Evolutionary conservation across 495 filamentous ascomycete genomes (phyloP), one percentile per base, ranked within the genome.

Genomic region (Immersiella caudata): DNA sequence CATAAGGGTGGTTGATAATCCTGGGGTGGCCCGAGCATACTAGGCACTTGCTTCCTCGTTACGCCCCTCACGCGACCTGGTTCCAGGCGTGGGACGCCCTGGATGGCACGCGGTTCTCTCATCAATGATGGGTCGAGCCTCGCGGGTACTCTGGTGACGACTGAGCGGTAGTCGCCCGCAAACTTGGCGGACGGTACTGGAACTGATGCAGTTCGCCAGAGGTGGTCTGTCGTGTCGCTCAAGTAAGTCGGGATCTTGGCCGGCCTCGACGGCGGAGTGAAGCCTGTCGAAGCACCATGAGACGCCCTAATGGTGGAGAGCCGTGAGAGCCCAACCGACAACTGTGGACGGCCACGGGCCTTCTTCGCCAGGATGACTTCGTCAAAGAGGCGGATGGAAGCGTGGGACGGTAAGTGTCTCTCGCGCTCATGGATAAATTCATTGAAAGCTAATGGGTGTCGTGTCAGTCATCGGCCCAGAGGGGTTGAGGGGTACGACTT

Each of bases 391-490:
- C 92, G 88, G 74, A 98, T 91, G 9, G 84, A 70, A 3, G 93
- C 90, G 63, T 85, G 74, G 0, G 78, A 73, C 6, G 85, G 76
- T 12, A 84, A 76, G 36, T 84, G 84, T 18, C 83, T 83, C 76
- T 99, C 95, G 35, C 95, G 88, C 59, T 96, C 92, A 74, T 96
- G 92, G 72, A 97, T 94, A 74, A 98, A 99, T 78, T 97, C 93
- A 74, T 96, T 97, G 78, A 99, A 97, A 18, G 85, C 93, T 94
- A 58, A 14, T 33, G 29, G 29, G 4, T 33, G 49, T 11, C 25
- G 59, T 12, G 52, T 72, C 9, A 68, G 60, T 60, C 14, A 33
- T 73, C 59, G 75, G 69, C 18, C 49, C 50, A 29, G 55, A 14
- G 54, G 16, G 60, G 36, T 57, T 20, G 26, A 62, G 22, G 14